phyloP scores from a whole-genome alignment of 163 green algal species.

The Prototheca wickerhamii region DNA sequence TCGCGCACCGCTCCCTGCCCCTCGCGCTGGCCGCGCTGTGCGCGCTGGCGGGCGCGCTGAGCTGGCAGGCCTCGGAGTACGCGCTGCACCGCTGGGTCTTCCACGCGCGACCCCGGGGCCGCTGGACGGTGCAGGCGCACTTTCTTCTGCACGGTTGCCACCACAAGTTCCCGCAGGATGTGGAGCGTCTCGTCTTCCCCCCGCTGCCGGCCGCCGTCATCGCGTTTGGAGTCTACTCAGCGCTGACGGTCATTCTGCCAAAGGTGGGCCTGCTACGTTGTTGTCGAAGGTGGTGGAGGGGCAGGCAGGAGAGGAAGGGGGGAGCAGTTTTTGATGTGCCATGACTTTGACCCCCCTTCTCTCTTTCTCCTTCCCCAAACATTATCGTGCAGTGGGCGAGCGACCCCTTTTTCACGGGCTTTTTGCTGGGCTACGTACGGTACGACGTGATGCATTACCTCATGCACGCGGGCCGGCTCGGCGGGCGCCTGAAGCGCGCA shows the following conservation, averaged over 20 bases:
- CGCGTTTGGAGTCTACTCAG: conserved; percentile 26
- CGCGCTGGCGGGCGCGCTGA: conserved; percentile 41
- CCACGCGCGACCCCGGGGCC: conserved; percentile 48
- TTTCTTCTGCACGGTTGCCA: conserved; percentile 88
- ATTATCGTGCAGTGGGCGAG: conserved; percentile 13
- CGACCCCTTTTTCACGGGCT: conserved; percentile 40
- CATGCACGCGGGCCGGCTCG: conserved; percentile 55
- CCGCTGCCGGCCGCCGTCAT: conserved; percentile 52
- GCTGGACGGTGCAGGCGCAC: conserved; percentile 63
- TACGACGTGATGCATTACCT: conserved; percentile 88
- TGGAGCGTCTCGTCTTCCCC: conserved; percentile 75
- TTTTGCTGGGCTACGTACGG: conserved; percentile 75
- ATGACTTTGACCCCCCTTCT: background rate
- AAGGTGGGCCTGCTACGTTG: background rate
- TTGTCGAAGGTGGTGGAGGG: background rate
- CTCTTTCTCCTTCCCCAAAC: background rate
- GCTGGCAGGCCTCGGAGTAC: conserved; percentile 82
- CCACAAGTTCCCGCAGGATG: conserved; percentile 84
- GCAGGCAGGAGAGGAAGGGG: background rate
- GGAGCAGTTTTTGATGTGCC: background rate
- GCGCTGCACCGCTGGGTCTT: conserved; percentile 79
- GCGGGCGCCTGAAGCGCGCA: conserved; percentile 24
- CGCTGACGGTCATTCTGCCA: background rate
- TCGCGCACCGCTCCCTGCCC: background rate
- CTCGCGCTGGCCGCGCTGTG: background rate